Conservation (phyloP, 1,139 yeast species). For the Scheffersomyces quercinus region DNA sequence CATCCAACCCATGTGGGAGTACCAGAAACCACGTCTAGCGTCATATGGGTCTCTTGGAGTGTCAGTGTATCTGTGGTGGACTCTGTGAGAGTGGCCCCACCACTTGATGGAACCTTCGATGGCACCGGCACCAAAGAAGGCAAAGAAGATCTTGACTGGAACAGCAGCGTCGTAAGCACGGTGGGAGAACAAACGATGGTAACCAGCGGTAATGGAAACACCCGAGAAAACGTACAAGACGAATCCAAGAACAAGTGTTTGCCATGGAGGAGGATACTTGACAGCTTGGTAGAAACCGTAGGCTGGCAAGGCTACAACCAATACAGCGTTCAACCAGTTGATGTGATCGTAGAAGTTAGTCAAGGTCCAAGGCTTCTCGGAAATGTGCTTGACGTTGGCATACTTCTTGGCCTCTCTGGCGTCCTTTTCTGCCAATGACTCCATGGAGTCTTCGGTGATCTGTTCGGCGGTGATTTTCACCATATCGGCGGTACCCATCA, state of each 20-base stretch:
- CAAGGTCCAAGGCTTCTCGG: slow-evolving; percentile 89
- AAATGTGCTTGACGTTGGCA: slow-evolving; percentile 63
- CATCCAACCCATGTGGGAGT: slow-evolving; percentile 98
- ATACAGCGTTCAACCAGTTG: slow-evolving; percentile 88
- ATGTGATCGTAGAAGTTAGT: slow-evolving; percentile 83
- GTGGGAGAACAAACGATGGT: slow-evolving; percentile 88
- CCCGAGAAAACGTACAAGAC: slow-evolving; percentile 73
- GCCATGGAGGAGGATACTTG: slow-evolving; percentile 50
- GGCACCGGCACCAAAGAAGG: slow-evolving; percentile 91
- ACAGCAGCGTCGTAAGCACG: slow-evolving; percentile 76
- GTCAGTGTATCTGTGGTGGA: slow-evolving; percentile 97
- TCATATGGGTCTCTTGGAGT: slow-evolving; percentile 96
- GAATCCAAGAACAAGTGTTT: slow-evolving; percentile 63
- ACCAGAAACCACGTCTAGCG: slow-evolving; percentile 95
- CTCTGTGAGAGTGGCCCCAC: slow-evolving; percentile 98
- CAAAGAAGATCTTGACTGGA: slow-evolving; percentile 72
- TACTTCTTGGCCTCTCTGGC: slow-evolving; percentile 50
- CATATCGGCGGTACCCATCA: slow-evolving; percentile 79
- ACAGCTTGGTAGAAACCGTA: slow-evolving; percentile 59
- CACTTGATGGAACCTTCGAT: slow-evolving; percentile 97
- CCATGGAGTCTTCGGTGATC: slow-evolving; percentile 54
- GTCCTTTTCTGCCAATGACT: slow-evolving; percentile 54
- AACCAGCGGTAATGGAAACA: slow-evolving; percentile 92
- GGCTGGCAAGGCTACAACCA: slow-evolving; percentile 72
- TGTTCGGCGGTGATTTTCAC: slow-evolving; percentile 67